Conservation (phyloP, 2,329 filamentous ascomycete species). For the Microcyclosporella mali region DNA sequence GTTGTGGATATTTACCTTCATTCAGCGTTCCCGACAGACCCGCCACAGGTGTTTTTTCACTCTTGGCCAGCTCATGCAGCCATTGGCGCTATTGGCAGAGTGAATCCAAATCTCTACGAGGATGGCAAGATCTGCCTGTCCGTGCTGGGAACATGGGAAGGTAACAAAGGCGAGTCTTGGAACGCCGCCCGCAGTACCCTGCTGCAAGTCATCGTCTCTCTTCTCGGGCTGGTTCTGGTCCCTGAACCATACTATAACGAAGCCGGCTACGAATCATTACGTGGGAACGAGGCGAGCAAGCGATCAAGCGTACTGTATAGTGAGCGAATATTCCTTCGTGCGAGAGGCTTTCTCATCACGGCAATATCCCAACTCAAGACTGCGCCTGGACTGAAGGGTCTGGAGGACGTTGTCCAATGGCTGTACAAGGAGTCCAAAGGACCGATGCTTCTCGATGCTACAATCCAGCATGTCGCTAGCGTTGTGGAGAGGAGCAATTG, state of each 20-base stretch:
- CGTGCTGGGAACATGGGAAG: conserved; percentile 55
- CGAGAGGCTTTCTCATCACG: conserved; percentile 21
- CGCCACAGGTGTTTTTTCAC: conserved; percentile 54
- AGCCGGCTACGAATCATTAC: conserved; percentile 52
- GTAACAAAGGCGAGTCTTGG: conserved; percentile 51
- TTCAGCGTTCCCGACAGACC: conserved; percentile 44
- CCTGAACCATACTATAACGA: conserved; percentile 59
- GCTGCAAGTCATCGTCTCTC: conserved; percentile 41
- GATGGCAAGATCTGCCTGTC: conserved; percentile 57
- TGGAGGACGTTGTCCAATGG: conserved; percentile 49
- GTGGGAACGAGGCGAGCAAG: conserved; percentile 23
- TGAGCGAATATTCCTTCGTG: conserved; percentile 24
- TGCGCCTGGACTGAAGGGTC: conserved; percentile 32
- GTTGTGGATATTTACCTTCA: conserved; percentile 53
- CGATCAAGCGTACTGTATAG: conserved; percentile 26
- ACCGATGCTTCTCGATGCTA: conserved; percentile 38
- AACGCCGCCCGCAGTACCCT: conserved; percentile 47
- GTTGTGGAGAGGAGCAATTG: conserved; percentile 37
- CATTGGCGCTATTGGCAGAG: conserved; percentile 25
- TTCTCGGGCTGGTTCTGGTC: conserved; percentile 40
- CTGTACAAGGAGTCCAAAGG: conserved; percentile 40
- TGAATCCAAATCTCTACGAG: conserved; percentile 59
- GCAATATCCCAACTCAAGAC: conserved; percentile 37
- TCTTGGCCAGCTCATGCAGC: conserved; percentile 42
- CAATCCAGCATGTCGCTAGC: conserved; percentile 38